Percentiles rank a stretch among this genome's conserved stretches.
phyloP scores from a whole-genome alignment of 257 asterid genomes.

The Solanum appendiculatum region DNA sequence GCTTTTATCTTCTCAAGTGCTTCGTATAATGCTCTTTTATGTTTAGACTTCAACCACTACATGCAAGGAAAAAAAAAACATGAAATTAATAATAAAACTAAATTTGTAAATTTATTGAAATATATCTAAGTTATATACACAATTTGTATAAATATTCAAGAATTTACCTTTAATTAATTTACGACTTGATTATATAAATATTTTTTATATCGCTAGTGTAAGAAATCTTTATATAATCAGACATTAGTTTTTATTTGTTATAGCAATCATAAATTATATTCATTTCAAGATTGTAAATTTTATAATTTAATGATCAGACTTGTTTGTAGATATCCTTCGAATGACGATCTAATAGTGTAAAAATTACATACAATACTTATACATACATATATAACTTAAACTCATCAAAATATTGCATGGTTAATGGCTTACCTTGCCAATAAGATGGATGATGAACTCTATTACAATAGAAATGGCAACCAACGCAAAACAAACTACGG shows the following conservation, averaged over 20 bases:
- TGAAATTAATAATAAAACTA: neutral
- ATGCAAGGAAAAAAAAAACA: neutral
- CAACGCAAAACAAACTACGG: constrained; percentile 61
- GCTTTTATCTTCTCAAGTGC: constrained; percentile 77
- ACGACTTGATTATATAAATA: neutral
- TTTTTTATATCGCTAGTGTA: neutral
- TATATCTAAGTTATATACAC: neutral
- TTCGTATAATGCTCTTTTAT: constrained; percentile 68
- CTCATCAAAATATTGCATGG: neutral
- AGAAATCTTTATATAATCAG: neutral
- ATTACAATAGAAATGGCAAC: constrained; percentile 61
- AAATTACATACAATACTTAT: neutral
- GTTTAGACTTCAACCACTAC: constrained; percentile 68
- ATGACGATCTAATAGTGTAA: too few relatives aligned
- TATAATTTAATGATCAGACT: neutral
- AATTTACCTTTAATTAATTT: neutral
- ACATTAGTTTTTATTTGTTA: neutral
- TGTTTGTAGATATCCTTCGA: neutral
- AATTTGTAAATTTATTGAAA: neutral
- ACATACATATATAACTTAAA: neutral
- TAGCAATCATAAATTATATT: neutral
- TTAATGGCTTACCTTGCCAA: constrained; percentile 46
- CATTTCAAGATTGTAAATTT: neutral
- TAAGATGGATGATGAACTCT: constrained; percentile 58
- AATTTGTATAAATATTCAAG: neutral